These are phyloP conservation scores for Diaporthe caulivora DNA, from an alignment of 2,329 filamentous ascomycete genomes.

Conservation along the genomic window DNA sequence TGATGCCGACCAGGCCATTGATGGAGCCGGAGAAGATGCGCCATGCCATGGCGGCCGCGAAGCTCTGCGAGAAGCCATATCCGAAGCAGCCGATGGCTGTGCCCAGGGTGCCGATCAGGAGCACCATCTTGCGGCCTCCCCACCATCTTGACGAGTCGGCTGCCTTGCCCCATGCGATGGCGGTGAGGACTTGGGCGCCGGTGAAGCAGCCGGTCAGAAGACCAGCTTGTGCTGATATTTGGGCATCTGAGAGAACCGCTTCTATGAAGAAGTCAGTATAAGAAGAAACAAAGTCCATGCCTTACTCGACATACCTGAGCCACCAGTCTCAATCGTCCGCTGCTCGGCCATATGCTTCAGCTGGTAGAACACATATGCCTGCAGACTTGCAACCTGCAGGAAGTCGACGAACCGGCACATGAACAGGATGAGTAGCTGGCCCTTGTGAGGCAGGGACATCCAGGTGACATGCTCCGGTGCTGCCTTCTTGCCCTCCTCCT, in stretches of 20 bases:
- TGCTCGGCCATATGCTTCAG: constrained; percentile 70
- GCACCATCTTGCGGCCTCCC: constrained; percentile 75
- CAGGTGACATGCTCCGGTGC: constrained; percentile 65
- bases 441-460: constrained; percentile 77
- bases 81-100: constrained; percentile 76
- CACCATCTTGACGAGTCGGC: constrained; percentile 64
- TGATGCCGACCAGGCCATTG: constrained; percentile 63
- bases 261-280: constrained; percentile 6
- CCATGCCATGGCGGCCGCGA: constrained; percentile 74
- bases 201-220: constrained; percentile 80
- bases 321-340: constrained; percentile 28
- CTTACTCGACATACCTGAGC: constrained; percentile 25
- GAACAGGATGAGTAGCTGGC: constrained; percentile 77
- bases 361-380: constrained; percentile 82
- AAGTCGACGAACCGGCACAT: constrained; percentile 80
- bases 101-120: constrained; percentile 77
- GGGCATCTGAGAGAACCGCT: constrained; percentile 62
- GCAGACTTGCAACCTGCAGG: constrained; percentile 76
- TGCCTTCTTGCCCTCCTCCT: constrained; percentile 29
- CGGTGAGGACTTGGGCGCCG: constrained; percentile 79
- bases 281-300: no score
- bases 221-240: constrained; percentile 77
- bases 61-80: constrained; percentile 78
- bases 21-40: constrained; percentile 72
- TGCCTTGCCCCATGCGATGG: constrained; percentile 79